These are phyloP conservation scores for Emmonsiellopsis sp. DNA, from an alignment of 2,329 filamentous ascomycete species.

Conservation along the genomic window DNA sequence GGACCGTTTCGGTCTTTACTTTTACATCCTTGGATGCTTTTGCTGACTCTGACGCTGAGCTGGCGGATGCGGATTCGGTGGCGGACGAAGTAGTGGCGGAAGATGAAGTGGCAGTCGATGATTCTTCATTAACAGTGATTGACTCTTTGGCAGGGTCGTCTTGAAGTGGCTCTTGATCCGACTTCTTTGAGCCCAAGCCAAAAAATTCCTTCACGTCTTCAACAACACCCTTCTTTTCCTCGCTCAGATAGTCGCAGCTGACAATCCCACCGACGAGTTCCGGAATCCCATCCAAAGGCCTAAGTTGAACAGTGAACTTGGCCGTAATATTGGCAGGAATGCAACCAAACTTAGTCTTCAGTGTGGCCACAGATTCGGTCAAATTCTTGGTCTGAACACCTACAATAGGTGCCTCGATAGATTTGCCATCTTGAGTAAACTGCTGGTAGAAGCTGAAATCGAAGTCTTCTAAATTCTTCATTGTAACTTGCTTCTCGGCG, in stretches of 20 bases:
- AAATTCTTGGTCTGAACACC: slow-evolving; percentile 71
- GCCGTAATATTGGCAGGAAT: slow-evolving; percentile 66
- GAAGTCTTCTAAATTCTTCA: slow-evolving; percentile 77
- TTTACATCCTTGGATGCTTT: slow-evolving; percentile 29
- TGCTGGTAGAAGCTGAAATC: slow-evolving; percentile 70
- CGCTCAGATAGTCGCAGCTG: slow-evolving; percentile 71
- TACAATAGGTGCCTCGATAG: slow-evolving; percentile 51
- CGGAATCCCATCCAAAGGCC: slow-evolving; percentile 65
- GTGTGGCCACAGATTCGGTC: slow-evolving; percentile 66
- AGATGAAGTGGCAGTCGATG: slow-evolving; percentile 35
- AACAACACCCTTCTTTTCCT: slow-evolving; percentile 68
- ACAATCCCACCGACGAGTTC: slow-evolving; percentile 66
- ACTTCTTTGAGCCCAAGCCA: slow-evolving; percentile 85
- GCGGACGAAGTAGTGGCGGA: slow-evolving; percentile 27
- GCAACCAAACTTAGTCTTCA: slow-evolving; percentile 73
- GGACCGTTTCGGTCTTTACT: slow-evolving; percentile 43
- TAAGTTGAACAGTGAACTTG: slow-evolving; percentile 67
- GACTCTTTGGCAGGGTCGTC: slow-evolving; percentile 45
- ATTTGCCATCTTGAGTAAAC: slow-evolving; percentile 37
- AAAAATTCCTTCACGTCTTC: slow-evolving; percentile 95
- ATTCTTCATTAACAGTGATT: slow-evolving; percentile 35
- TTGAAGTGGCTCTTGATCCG: slow-evolving; percentile 62
- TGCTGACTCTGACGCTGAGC: slow-evolving; percentile 34
- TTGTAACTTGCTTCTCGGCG: slow-evolving; percentile 70
- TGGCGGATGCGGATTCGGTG: slow-evolving; percentile 41